These are phyloP conservation scores for Phytopythium sindhum DNA, from an alignment of 352 stramenopile species.

Conservation along the genomic window DNA sequence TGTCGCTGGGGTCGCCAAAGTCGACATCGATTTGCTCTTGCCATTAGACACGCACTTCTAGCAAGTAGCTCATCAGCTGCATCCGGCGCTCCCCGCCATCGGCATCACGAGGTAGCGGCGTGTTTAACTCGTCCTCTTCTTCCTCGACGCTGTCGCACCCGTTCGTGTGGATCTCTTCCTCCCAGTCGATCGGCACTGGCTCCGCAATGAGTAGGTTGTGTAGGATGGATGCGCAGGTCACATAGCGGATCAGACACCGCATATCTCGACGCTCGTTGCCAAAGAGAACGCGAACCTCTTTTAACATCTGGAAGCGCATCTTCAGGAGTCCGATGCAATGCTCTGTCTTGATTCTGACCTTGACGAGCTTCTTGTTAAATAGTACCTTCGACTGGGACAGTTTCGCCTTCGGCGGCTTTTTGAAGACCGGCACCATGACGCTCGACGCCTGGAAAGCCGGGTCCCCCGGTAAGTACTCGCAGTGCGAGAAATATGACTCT, in stretches of 20 bases:
- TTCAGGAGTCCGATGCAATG: constrained; percentile 20
- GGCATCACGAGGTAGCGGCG: neutral
- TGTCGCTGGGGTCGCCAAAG: no score
- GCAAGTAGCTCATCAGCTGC: no score
- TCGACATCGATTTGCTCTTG: no score
- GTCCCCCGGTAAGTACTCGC: constrained; percentile 25
- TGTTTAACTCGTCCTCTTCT: constrained; percentile 13
- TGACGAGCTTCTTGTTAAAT: constrained; percentile 18
- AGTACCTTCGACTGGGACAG: constrained; percentile 3
- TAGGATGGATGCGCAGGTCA: constrained; percentile 10
- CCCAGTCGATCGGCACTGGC: constrained; percentile 11
- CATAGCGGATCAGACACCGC: constrained; percentile 6
- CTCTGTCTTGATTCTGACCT: constrained; percentile 16
- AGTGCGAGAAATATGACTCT: constrained; percentile 4
- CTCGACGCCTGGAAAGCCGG: constrained; percentile 21
- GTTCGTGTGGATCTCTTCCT: constrained; percentile 5
- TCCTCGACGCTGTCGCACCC: neutral
- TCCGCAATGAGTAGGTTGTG: constrained; percentile 18
- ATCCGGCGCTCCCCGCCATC: neutral
- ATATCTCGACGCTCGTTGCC: no score
- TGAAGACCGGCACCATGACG: constrained; percentile 14
- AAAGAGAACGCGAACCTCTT: no score
- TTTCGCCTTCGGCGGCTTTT: constrained; percentile 7
- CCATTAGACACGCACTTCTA: no score
- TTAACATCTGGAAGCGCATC: constrained; percentile 14